Base-by-base conservation (phyloP, 345 rosid genomes). In the Salix viminalis region DNA sequence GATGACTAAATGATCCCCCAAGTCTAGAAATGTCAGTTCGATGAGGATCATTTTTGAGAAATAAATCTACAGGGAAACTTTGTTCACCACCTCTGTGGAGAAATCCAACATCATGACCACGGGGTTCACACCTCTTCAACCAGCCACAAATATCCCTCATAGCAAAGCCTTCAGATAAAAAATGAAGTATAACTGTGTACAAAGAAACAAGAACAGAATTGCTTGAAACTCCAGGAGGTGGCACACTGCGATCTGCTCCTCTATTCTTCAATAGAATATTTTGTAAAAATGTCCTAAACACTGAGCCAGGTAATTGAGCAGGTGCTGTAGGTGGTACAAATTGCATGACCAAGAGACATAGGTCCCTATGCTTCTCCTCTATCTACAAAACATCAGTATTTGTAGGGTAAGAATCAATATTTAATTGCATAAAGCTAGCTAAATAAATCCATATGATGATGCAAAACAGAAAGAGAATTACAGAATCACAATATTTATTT, bases 71-170 rank as follows among this genome's bases (percentile, higher is more conserved):
- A 19, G 99, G 97, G 77, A 96, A 96, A 83, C 88, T 88, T 80
- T 91, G 93, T 54, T 90, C 89, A 78, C 99, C 98, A 72, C 98
- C 98, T 85, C 93, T 86, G 84, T 96, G 99, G 84, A 96, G 91
- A 89, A 90, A 91, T 56, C 94, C 94, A 78, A 88, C 81, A 60
- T 81, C 84, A 65, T 79, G 87, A 71, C 84, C 87, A 79, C 54
- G 76, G 44, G 87, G 73, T 77, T 83, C 88, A 52, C 84, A 77
- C 78, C 81, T 87, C 79, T 83, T 91, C 81, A 89, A 81, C 94
- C 90, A 89, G 73, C 84, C 85, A 73, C 87, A 83, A 46, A 76
- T 65, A 24, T 89, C 87, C 70, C 88, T 83, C 80, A 85, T 73
- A 50, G 87, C 67, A 73, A 90, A 93, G 74, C 98, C 98, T 88